Conservation (phyloP, 345 rosid species). For the Pseudoturritis turrita region DNA sequence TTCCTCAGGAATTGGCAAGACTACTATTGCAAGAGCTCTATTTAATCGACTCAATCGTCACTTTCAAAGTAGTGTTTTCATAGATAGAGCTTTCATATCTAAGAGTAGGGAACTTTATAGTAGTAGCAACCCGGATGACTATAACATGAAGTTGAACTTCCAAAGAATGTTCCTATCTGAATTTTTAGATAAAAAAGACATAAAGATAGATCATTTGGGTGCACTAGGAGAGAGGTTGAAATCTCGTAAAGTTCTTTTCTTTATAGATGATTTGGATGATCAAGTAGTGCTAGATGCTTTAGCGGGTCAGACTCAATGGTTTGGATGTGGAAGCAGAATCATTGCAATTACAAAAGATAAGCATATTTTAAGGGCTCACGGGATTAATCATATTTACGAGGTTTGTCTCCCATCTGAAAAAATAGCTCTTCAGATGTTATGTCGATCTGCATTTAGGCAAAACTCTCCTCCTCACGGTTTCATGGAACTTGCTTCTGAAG, state of each 20-base stretch:
- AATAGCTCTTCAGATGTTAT: conserved; percentile 22
- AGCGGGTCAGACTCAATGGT: conserved; percentile 40
- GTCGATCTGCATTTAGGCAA: conserved; percentile 12
- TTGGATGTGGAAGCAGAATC: conserved; percentile 46
- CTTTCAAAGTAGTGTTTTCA: neutral
- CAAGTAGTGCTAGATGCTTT: conserved; percentile 40
- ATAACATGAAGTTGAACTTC: neutral
- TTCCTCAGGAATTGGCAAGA: conserved; percentile 26
- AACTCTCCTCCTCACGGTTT: neutral
- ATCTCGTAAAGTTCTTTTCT: conserved; percentile 32
- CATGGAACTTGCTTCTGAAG: neutral
- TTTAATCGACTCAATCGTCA: neutral
- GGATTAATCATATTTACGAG: neutral
- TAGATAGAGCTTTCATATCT: conserved; percentile 1
- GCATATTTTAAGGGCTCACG: neutral
- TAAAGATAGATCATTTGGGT: conserved; percentile 11
- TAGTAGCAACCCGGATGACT: neutral
- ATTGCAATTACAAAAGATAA: conserved; percentile 50
- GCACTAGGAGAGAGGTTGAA: neutral
- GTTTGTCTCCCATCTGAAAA: neutral
- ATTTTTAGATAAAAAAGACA: neutral
- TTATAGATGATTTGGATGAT: conserved; percentile 61
- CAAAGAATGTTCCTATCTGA: neutral
- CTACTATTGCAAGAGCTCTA: conserved; percentile 13
- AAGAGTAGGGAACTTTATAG: neutral